Evolutionary conservation across 495 filamentous ascomycete species (phyloP), one percentile per base, ranked within the genome.

Genomic region (Astrothelium subdiscretum): DNA sequence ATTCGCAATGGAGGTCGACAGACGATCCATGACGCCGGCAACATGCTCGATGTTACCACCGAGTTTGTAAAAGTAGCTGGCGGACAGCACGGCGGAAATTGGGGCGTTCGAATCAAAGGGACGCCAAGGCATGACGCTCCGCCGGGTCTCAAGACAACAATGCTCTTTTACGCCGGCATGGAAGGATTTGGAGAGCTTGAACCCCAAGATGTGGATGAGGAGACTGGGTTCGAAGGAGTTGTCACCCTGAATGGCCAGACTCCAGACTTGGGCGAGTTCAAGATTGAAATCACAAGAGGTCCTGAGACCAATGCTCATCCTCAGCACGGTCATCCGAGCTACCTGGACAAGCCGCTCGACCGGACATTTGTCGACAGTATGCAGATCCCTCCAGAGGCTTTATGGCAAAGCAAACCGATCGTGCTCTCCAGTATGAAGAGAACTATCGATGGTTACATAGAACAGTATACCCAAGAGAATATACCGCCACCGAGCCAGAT

Each of bases 11-110:
- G 94, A 66, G 94, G 94, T 57, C 78, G 86, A 26, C 89, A 98
- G 77, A 88, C 87, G 22, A 92, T 98, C 60, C 88, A 91, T 68
- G 94, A 98, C 69, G 85, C 82, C 20, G 87, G 83, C 32, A 98
- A 98, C 74, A 81, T 79, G 61, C 78, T 98, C 61, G 92, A 97
- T 75, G 80, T 98, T 64, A 91, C 87, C 31, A 96, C 94, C 29
- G 86, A 88, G 58, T 97, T 96, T 73, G 83, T 97, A 66, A 98
- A 98, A 75, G 81, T 96, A 24, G 90, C 91, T 32, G 92, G 91
- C 40, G 95, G 92, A 63, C 76, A 82, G 51, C 81, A 95, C 72
- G 92, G 92, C 66, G 94, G 92, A 15, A 91, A 83, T 73, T 98
- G 94, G 94, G 95, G 86, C 29, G 88, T 87, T 58, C 78, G 94